phyloP scores from a whole-genome alignment of 805 yeast genomes.

The Starmerella lactis-condensi region DNA sequence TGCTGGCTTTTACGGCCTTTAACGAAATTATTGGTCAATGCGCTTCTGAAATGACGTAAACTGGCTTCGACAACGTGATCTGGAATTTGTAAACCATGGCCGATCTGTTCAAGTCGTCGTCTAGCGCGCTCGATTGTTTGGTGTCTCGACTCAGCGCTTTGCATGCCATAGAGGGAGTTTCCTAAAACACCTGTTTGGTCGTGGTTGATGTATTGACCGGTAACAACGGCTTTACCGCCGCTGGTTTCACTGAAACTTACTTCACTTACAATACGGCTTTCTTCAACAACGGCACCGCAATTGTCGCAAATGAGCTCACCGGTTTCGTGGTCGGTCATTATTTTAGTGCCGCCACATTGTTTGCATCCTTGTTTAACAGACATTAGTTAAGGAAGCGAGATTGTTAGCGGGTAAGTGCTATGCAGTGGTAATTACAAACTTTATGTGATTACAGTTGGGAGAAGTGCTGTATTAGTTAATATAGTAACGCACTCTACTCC shows the following conservation, averaged over 20 bases:
- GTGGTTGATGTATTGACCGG: constrained; percentile 80
- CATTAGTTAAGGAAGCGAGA: too few species aligned
- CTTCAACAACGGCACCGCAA: constrained; percentile 82
- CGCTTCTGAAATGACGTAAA: constrained; percentile 71
- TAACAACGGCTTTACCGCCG: constrained; percentile 87
- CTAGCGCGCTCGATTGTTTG: constrained; percentile 77
- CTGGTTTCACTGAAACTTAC: constrained; percentile 85
- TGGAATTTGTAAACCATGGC: constrained; percentile 59
- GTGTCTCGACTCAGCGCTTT: constrained; percentile 52
- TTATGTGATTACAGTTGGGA: too few species aligned
- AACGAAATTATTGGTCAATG: constrained; percentile 73
- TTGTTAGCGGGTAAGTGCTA: too few species aligned
- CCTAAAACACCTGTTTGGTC: constrained; percentile 62
- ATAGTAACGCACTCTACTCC: too few species aligned
- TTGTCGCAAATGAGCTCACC: constrained; percentile 53
- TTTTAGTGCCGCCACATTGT: constrained; percentile 13
- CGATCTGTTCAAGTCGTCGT: constrained; percentile 59
- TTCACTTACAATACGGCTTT: constrained; percentile 86
- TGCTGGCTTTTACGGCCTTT: constrained; percentile 95
- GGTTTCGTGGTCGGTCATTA: constrained; percentile 13
- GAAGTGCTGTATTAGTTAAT: too few species aligned
- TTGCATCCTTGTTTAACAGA: constrained; percentile 13
- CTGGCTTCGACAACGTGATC: constrained; percentile 78
- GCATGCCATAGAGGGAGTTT: constrained; percentile 33
- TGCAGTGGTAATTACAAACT: too few species aligned